A percentile compares a stretch with the other conserved stretches of the same genome.
phyloP scores from a whole-genome alignment of 2,329 filamentous ascomycete species.

The Aspergillus bombycis region DNA sequence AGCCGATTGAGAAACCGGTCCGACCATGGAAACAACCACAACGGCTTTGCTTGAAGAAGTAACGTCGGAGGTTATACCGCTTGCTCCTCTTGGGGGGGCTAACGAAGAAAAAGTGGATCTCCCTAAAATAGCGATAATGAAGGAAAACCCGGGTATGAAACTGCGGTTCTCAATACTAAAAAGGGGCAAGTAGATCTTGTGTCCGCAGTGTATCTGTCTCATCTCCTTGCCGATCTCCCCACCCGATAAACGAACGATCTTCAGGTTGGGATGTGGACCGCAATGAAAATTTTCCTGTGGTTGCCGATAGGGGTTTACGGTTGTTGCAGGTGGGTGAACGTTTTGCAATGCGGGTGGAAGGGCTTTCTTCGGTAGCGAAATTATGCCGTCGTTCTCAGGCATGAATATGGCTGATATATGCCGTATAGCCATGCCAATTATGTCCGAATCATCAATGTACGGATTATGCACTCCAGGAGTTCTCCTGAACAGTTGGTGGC shows the following conservation, averaged over 20 bases:
- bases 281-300: not conserved
- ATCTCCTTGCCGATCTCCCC: constrained; percentile 17
- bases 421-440: not conserved
- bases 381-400: not conserved
- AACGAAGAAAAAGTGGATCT: not conserved
- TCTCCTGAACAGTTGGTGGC: not conserved
- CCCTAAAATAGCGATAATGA: constrained; percentile 1
- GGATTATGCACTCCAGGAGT: not conserved
- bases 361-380: not conserved
- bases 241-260: constrained; percentile 4
- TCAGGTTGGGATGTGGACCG: not conserved
- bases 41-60: not conserved
- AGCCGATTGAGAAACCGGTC: constrained; percentile 6
- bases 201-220: constrained; percentile 6
- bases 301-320: not conserved
- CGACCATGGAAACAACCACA: constrained; percentile 7
- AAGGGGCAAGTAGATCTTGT: constrained; percentile 10
- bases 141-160: not conserved
- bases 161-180: not conserved
- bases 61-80: not conserved
- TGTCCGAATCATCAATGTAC: not conserved
- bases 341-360: not conserved
- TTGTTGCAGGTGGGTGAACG: no score
- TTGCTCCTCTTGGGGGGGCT: not conserved
- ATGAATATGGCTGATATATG: not conserved